phyloP scores from a whole-genome alignment of 2,329 filamentous ascomycete species.

The Arthrobotrys sphaeroides region DNA sequence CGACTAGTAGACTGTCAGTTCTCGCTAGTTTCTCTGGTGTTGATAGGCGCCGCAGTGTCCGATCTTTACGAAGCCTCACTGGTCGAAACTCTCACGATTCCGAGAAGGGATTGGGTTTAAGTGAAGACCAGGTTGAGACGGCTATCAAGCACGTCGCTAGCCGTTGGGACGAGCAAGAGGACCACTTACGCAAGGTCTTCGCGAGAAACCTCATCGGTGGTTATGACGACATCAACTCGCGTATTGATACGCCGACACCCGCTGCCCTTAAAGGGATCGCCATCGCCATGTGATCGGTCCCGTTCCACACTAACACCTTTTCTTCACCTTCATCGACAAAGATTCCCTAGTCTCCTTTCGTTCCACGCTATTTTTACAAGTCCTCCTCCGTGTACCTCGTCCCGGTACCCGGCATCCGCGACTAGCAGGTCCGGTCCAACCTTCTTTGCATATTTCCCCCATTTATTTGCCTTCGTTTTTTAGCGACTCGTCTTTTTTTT shows the following conservation, averaged over 20 bases:
- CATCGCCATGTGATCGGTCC: slow-evolving; percentile 30
- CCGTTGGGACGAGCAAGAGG: slow-evolving; percentile 51
- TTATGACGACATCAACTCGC: slow-evolving; percentile 36
- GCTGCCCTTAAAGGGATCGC: slow-evolving; percentile 42
- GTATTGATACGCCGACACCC: slow-evolving; percentile 42
- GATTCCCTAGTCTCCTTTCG: slow-evolving; percentile 4
- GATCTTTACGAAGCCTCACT: slow-evolving; percentile 45
- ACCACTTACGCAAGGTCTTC: slow-evolving; percentile 18
- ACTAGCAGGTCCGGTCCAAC: too few species aligned
- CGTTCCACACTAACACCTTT: neutral
- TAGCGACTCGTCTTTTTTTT: slow-evolving; percentile 33
- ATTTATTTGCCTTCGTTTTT: slow-evolving; percentile 35
- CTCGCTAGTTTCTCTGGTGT: slow-evolving; percentile 24
- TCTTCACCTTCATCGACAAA: neutral
- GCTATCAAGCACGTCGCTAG: slow-evolving; percentile 40
- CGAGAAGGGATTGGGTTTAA: slow-evolving; percentile 41
- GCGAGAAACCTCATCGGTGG: slow-evolving; percentile 23
- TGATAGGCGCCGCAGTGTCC: slow-evolving; percentile 43
- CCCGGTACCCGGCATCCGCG: too few species aligned
- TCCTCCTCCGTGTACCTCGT: too few species aligned
- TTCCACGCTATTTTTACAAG: slow-evolving; percentile 5
- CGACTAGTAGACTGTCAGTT: slow-evolving; percentile 38
- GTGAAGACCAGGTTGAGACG: slow-evolving; percentile 47
- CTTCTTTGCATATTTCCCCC: slow-evolving; percentile 30
- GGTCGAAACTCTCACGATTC: slow-evolving; percentile 48